Base-by-base conservation (phyloP, 2,329 filamentous ascomycete species). In the Epichloe uncinata region DNA sequence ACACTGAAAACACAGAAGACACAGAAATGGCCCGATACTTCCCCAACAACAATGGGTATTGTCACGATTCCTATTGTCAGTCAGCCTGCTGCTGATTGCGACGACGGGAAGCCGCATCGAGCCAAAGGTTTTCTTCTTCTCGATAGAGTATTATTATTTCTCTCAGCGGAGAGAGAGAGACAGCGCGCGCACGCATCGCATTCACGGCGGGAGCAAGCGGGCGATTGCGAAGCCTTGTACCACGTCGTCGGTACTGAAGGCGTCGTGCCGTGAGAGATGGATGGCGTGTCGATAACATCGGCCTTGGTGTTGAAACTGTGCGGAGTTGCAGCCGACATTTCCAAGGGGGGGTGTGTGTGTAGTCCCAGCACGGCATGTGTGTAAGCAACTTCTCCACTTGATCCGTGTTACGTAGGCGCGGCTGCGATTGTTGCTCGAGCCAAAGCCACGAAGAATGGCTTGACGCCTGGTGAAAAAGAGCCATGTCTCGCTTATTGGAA, bases 171-270 rank as follows among this genome's bases (percentile, higher is more conserved):
- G 7, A 42, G 38, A 18, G 18, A 18, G 16, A 16, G 16, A 16
- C 11, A 0, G 26, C 26, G 26, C 26, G 3, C 26, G 26, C 26
- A 26, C 26, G 26, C 26, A 26, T 26, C 26, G 22, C 40, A 26
- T 26, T 26, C 26, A 42, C 40, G 16, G 22, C 42, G 22, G 22
- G 42, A 44, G 42, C 22, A 18, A 44, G 35, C 45, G 45, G 45
- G 35, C 18, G 35, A 22, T 26, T 37, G 36, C 37, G 16, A 42
- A 48, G 45, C 37, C 45, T 48, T 48, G 37, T 42, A 48, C 38
- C 46, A 48, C 46, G 11, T 48, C 37, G 37, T 42, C 38, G 46
- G 46, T 30, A 44, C 42, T 12, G 42, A 44, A 20, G 38, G 38
- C 18, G 38, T 20, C 22, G 22, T 7, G 22, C 22, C 22, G 22